Conservation (phyloP, 305 asterid genomes). For the Andrographis paniculata region DNA sequence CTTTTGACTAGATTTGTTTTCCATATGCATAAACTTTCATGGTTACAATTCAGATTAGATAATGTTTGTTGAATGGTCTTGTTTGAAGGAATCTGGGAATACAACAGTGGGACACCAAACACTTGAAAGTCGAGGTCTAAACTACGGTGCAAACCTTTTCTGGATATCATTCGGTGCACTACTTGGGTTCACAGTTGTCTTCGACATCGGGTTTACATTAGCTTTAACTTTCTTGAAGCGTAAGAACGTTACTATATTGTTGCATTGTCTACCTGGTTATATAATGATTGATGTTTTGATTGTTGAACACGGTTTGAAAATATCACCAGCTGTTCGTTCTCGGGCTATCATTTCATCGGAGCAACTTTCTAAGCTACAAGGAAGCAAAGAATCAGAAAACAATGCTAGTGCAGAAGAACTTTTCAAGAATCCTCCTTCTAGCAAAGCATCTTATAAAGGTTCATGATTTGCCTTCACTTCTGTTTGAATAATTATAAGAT, state of each 20-base stretch:
- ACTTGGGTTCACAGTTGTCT: slow-evolving; percentile 39
- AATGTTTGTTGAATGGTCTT: not conserved
- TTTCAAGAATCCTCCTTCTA: not conserved
- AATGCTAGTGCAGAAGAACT: slow-evolving; percentile 9
- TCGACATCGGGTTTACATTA: slow-evolving; percentile 47
- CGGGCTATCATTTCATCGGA: slow-evolving; percentile 35
- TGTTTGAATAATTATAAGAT: too few species aligned
- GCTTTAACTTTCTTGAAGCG: slow-evolving; percentile 55
- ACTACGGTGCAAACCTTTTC: slow-evolving; percentile 31
- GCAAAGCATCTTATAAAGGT: slow-evolving; percentile 20
- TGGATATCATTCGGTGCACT: slow-evolving; percentile 65
- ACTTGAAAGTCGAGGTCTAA: slow-evolving; percentile 50
- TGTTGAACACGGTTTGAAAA: not conserved
- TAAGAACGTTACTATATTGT: slow-evolving; percentile 21
- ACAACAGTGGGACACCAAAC: slow-evolving; percentile 47
- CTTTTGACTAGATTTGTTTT: too few species aligned
- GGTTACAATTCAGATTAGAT: too few species aligned
- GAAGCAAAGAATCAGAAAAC: slow-evolving; percentile 8
- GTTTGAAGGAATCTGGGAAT: slow-evolving; percentile 24
- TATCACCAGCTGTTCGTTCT: slow-evolving; percentile 26
- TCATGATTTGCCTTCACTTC: not conserved
- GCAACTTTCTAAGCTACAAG: slow-evolving; percentile 22
- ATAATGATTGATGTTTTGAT: not conserved
- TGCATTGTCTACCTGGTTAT: too few species aligned
- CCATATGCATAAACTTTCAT: too few species aligned